Conservation (phyloP, 1,284 basidiomycete genomes). For the Schizopora paradoxa region DNA sequence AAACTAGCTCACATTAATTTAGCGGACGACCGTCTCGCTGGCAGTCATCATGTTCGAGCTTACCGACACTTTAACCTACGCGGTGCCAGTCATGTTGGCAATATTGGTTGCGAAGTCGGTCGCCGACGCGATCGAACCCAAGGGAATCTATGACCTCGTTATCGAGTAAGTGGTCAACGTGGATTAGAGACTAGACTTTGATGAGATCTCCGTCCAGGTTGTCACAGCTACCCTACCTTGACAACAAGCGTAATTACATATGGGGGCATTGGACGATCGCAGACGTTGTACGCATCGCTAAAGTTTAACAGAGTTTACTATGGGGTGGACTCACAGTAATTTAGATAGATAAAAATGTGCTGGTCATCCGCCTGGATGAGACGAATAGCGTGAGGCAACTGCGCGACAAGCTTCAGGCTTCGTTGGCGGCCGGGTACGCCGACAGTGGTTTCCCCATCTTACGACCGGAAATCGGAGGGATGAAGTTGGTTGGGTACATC, state of each 20-base stretch:
- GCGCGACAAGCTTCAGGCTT: slow-evolving; percentile 56
- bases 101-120: slow-evolving; percentile 92
- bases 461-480: slow-evolving; percentile 40
- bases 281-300: slow-evolving; percentile 56
- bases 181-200: background rate
- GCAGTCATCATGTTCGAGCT: slow-evolving; percentile 94
- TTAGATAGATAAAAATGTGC: slow-evolving; percentile 60
- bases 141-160: slow-evolving; percentile 93
- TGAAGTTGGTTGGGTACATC: slow-evolving; percentile 87
- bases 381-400: slow-evolving; percentile 70
- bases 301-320: background rate
- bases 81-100: slow-evolving; percentile 89
- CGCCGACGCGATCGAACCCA: slow-evolving; percentile 88
- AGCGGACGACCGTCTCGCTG: slow-evolving; percentile 86
- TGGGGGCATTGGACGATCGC: slow-evolving; percentile 75
- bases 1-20: no score
- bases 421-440: slow-evolving; percentile 58
- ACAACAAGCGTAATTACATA: slow-evolving; percentile 82
- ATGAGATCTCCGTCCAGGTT: slow-evolving; percentile 34
- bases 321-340: no score
- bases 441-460: slow-evolving; percentile 91
- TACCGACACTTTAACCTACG: slow-evolving; percentile 90
- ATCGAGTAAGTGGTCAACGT: slow-evolving; percentile 59
- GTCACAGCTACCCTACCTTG: slow-evolving; percentile 84
- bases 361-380: slow-evolving; percentile 61